Evolutionary conservation across 352 stramenopile species (phyloP), one percentile per base, ranked within the genome.

Genomic region (Phytophthora syringae): DNA sequence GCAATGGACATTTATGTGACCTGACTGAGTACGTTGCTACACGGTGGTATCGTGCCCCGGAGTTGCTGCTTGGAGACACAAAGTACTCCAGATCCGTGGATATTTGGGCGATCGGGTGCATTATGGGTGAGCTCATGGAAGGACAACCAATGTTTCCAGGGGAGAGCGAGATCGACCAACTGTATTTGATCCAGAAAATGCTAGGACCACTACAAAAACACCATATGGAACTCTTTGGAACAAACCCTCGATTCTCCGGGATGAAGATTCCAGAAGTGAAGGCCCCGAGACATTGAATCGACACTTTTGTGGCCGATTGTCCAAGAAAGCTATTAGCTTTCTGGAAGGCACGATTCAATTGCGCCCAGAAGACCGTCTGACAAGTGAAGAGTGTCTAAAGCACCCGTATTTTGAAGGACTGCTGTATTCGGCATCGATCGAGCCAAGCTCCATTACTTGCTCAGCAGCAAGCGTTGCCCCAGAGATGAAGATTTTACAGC

Each of bases 21-120:
- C 95, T 98, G 16, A 99, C 99, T 57, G 97, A 95, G 55, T 99
- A 99, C 76, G 99, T 99, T 70, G 99, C 97, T 48, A 98, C 89
- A 30, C 80, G 95, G 11, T 99, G 99, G 85, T 99, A 99, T 73
- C 91, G 98, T 40, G 98, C 98, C 15, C 98, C 98, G 2, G 98
- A 99, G 75, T 80, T 99, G 20, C 98, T 99, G 45, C 99, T 99
- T 67, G 98, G 98, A 11, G 97, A 97, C 55, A 99, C 97, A 4
- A 97, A 99, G 72, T 99, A 99, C 81, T 97, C 94, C 12, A 98
- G 92, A 24, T 95, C 97, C 79, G 82, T 97, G 55, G 97, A 99
- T 73, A 90, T 98, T 20, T 99, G 95, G 94, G 94, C 90, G 12
- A 89, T 95, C n/a, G 97, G 97, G 3, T 99, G 98, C 78, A 98